These are phyloP conservation scores for Candolleomyces aberdarensis DNA, from an alignment of 768 basidiomycete genomes.

Conservation along the genomic window DNA sequence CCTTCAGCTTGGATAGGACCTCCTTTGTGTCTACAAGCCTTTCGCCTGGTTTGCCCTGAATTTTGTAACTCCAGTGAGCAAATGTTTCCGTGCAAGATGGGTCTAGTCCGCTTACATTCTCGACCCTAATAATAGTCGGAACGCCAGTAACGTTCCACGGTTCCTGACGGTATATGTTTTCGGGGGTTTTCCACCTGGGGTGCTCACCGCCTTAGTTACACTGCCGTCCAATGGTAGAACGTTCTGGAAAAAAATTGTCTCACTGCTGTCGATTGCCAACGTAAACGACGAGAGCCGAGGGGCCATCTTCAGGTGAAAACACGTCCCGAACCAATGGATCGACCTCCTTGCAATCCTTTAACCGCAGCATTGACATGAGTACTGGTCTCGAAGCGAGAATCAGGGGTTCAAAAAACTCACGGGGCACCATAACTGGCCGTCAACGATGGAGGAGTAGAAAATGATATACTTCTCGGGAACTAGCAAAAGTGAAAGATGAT, in stretches of 20 bases:
- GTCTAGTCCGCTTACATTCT: slow-evolving; percentile 42
- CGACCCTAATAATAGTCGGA: slow-evolving; percentile 64
- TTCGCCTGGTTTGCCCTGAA: slow-evolving; percentile 35
- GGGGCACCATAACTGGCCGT: slow-evolving; percentile 68
- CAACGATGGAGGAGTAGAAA: slow-evolving; percentile 68
- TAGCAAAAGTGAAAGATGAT: slow-evolving; percentile 33
- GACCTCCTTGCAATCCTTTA: slow-evolving; percentile 63
- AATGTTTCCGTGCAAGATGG: background rate
- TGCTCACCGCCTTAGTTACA: background rate
- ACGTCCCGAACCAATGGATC: slow-evolving; percentile 50
- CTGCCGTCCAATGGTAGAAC: background rate
- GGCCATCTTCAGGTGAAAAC: slow-evolving; percentile 43
- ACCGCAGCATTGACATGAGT: background rate
- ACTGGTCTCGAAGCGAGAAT: background rate
- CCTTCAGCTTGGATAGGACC: slow-evolving; percentile 28
- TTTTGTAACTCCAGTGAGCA: slow-evolving; percentile 3
- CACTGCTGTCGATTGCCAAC: slow-evolving; percentile 66
- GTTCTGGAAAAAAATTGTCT: slow-evolving; percentile 19
- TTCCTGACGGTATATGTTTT: slow-evolving; percentile 55
- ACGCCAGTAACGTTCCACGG: slow-evolving; percentile 61
- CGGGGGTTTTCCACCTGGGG: slow-evolving; percentile 61
- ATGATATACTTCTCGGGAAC: slow-evolving; percentile 54
- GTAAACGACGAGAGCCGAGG: slow-evolving; percentile 60
- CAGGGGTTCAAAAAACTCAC: slow-evolving; percentile 38
- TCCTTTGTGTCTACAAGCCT: slow-evolving; percentile 40